Conservation (phyloP, 495 filamentous ascomycete genomes). For the Hypoxylon cercidicola region DNA sequence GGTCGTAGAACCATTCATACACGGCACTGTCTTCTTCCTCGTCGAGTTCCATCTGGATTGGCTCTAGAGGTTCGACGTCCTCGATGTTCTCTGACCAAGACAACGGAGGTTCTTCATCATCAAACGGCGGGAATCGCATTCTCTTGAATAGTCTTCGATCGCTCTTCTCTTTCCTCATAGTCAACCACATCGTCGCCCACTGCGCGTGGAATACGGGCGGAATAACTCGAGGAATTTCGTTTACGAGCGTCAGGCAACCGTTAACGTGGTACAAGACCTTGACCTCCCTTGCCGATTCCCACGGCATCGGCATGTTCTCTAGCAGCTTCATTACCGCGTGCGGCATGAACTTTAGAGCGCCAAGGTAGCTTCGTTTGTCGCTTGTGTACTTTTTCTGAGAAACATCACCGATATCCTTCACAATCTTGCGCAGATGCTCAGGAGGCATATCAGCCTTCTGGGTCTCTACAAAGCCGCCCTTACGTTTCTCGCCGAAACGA, state of each 20-base stretch:
- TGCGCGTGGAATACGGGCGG: slow-evolving; percentile 99
- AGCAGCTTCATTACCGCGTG: slow-evolving; percentile 98
- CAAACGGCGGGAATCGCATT: slow-evolving; percentile 99
- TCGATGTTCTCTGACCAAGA: slow-evolving; percentile 99
- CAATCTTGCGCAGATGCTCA: slow-evolving; percentile 97
- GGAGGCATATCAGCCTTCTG: slow-evolving; percentile 99
- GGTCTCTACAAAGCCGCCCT: slow-evolving; percentile 94
- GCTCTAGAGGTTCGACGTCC: slow-evolving; percentile 96
- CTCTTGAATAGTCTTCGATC: slow-evolving; percentile 97
- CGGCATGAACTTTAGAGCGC: slow-evolving; percentile 98
- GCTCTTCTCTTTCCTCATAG: slow-evolving; percentile 97
- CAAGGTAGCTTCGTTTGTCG: slow-evolving; percentile 98
- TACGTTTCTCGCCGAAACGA: slow-evolving; percentile 95
- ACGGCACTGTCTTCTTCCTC: slow-evolving; percentile 93
- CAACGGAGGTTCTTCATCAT: slow-evolving; percentile 97
- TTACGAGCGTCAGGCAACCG: slow-evolving; percentile 95
- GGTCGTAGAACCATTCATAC: slow-evolving; percentile 97
- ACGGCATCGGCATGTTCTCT: slow-evolving; percentile 99
- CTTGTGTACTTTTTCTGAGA: slow-evolving; percentile 99
- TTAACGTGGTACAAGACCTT: slow-evolving; percentile 99
- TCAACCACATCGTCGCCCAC: slow-evolving; percentile 99
- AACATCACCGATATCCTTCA: slow-evolving; percentile 98
- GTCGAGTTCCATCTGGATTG: slow-evolving; percentile 99
- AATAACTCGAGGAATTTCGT: slow-evolving; percentile 96
- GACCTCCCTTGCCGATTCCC: slow-evolving; percentile 95